Base-by-base conservation (phyloP, 176 grass and related monocot genomes). In the Thalia dealbata region DNA sequence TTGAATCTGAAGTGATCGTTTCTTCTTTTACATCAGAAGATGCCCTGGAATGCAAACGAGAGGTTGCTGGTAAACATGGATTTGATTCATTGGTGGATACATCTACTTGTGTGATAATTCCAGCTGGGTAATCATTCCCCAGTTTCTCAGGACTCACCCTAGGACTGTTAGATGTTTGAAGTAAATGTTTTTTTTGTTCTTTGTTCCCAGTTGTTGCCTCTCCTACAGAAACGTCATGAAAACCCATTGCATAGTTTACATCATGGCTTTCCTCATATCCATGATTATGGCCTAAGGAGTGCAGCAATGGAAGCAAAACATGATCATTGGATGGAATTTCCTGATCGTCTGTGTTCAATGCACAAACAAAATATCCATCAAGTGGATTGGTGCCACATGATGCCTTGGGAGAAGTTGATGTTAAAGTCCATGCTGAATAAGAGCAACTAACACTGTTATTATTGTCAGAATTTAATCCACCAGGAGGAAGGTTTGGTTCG, bases 261-360 rank as follows among this genome's bases (percentile, higher is more conserved):
- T 60, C 21, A 60, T 60, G n/a, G 0, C 24, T 23, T 60, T 23
- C 56, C 14, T 60, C 56, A 60, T 60, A 23, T 60, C 22, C 45
- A 48, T 48, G 45, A 48, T 8, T 66, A 61, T 22, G 51, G 67
- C 27, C 76, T 61, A 69, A 59, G 42, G 76, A 50, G 81, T 75
- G 75, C 51, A 50, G 64, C 64, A 75, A 75, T 68, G 74, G 63
- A 52, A 73, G 52, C 76, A 59, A 28, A 70, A 76, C 14, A 79
- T 89, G 80, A 18, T 80, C 87, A 66, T 89, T 89, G 69, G 73
- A 89, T 70, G 87, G 87, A 64, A 89, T 89, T 66, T 89, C 83
- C 69, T 80, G 76, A 82, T 89, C 83, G 70, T 89, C 87, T 73
- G 77, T 63, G 50, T 85, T 89, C 70, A 89, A 58, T 14, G 13